A percentile compares a stretch with the other conserved stretches of the same genome.
phyloP scores from a whole-genome alignment of 495 filamentous ascomycete genomes.

The Durotheca rogersii region DNA sequence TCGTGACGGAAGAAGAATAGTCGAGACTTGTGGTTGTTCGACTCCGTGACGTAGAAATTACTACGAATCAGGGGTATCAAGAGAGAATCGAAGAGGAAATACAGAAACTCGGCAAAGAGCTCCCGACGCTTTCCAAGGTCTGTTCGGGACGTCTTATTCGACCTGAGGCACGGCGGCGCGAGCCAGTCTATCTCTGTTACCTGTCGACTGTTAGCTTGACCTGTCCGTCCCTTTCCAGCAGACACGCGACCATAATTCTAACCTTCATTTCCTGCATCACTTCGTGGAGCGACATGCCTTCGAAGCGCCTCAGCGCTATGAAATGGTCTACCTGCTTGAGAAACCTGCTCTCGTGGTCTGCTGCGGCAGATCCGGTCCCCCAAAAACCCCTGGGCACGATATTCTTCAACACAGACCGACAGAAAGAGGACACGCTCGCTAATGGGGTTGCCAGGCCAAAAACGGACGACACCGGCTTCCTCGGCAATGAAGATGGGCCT shows the following conservation, averaged over 20 bases:
- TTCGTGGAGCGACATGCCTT: conserved; percentile 77
- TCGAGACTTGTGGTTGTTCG: conserved; percentile 72
- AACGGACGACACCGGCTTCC: conserved; percentile 40
- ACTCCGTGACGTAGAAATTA: conserved; percentile 95
- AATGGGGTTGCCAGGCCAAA: conserved; percentile 70
- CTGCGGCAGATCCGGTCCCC: conserved; percentile 56
- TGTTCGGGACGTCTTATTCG: conserved; percentile 61
- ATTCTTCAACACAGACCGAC: conserved; percentile 69
- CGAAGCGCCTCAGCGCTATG: conserved; percentile 73
- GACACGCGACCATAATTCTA: conserved; percentile 4
- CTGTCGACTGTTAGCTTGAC: conserved; percentile 42
- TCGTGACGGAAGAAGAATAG: conserved; percentile 96
- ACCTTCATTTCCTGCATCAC: conserved; percentile 77
- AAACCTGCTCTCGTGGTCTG: conserved; percentile 60
- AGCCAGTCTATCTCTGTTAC: conserved; percentile 73
- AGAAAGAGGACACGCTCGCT: conserved; percentile 81
- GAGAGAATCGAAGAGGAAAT: conserved; percentile 89
- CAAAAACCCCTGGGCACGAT: conserved; percentile 79
- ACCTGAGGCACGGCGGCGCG: conserved; percentile 45
- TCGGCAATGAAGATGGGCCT: conserved; percentile 5
- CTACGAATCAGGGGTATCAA: conserved; percentile 82
- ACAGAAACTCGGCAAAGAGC: conserved; percentile 80
- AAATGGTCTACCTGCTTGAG: conserved; percentile 72
- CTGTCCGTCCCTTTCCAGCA: not conserved
- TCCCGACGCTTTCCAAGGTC: conserved; percentile 77